Conservation (phyloP, 371 early-diverging fungal genomes). For the Thermomucor indicae-seudaticae region DNA sequence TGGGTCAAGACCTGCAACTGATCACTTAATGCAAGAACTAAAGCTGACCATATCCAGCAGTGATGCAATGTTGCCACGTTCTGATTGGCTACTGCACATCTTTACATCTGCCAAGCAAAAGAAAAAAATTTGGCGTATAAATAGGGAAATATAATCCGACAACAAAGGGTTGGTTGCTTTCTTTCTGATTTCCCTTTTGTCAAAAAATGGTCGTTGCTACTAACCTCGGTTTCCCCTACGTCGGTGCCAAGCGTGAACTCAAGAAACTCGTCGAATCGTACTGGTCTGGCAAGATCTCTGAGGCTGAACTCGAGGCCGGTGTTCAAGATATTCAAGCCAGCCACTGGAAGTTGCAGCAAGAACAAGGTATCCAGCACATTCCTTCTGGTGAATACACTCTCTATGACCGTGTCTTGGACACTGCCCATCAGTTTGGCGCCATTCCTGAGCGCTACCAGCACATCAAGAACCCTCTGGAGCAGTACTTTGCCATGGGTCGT, state of each 20-base stretch:
- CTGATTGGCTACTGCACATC: not conserved
- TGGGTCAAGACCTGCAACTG: too few relatives aligned
- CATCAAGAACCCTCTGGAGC: conserved; percentile 62
- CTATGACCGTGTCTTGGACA: conserved; percentile 94
- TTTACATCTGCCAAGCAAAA: not conserved
- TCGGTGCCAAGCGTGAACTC: conserved; percentile 86
- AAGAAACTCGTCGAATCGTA: conserved; percentile 86
- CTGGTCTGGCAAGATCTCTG: conserved; percentile 88
- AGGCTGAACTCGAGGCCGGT: conserved; percentile 65
- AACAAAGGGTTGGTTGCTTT: not conserved
- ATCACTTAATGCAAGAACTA: not conserved
- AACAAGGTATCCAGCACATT: conserved; percentile 77
- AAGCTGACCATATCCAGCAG: not conserved
- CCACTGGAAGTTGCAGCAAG: conserved; percentile 88
- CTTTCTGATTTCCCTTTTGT: not conserved
- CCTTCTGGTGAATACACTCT: conserved; percentile 94
- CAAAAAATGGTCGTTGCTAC: conserved; percentile 61
- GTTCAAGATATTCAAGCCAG: conserved; percentile 75
- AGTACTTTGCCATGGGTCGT: conserved; percentile 97
- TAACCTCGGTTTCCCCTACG: conserved; percentile 78
- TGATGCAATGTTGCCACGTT: not conserved
- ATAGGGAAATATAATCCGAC: not conserved
- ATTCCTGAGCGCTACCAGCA: conserved; percentile 76
- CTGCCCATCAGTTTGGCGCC: conserved; percentile 72
- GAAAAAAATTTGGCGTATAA: too few relatives aligned